Evolutionary conservation across 2,329 filamentous ascomycete species (phyloP).

Genomic region (Cadophora malorum): DNA sequence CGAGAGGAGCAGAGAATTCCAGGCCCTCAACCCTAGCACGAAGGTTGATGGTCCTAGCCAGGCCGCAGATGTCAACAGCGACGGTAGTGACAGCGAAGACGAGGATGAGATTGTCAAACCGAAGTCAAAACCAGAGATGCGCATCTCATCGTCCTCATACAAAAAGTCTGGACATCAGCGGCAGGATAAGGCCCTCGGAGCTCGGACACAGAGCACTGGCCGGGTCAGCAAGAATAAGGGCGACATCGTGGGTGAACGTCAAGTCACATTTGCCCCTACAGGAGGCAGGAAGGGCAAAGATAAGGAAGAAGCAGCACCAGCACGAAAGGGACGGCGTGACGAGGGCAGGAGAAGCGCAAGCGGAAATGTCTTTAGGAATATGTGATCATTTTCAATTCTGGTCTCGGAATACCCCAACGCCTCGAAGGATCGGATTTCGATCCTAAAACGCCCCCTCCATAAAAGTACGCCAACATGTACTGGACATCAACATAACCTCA

Average conservation of each 20-base stretch:
- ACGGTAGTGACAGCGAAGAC: slow-evolving; percentile 49
- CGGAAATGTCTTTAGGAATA: slow-evolving; percentile 66
- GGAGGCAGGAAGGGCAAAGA: slow-evolving; percentile 56
- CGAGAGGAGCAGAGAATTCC: slow-evolving; percentile 86
- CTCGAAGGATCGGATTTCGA: slow-evolving; percentile 16
- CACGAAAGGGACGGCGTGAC: slow-evolving; percentile 42
- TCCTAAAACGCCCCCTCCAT: slow-evolving; percentile 22
- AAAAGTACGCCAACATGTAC: slow-evolving; percentile 17
- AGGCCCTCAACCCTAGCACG: slow-evolving; percentile 87
- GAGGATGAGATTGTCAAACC: slow-evolving; percentile 48
- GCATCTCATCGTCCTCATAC: slow-evolving; percentile 72
- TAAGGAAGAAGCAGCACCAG: slow-evolving; percentile 45
- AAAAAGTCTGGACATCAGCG: slow-evolving; percentile 61
- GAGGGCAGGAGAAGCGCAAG: slow-evolving; percentile 72
- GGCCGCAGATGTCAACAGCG: slow-evolving; percentile 48
- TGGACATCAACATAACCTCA: slow-evolving; percentile 25
- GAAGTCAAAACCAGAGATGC: slow-evolving; percentile 57
- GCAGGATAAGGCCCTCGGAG: slow-evolving; percentile 61
- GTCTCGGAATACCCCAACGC: slow-evolving; percentile 19
- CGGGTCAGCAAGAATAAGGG: slow-evolving; percentile 54
- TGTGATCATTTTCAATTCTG: slow-evolving; percentile 21
- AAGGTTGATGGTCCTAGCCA: slow-evolving; percentile 47
- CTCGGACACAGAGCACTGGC: slow-evolving; percentile 58
- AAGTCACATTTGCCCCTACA: slow-evolving; percentile 76
- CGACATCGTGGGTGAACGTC: slow-evolving; percentile 66